phyloP scores from a whole-genome alignment of 179 eudicot species.

The Amaranthus tricolor region DNA sequence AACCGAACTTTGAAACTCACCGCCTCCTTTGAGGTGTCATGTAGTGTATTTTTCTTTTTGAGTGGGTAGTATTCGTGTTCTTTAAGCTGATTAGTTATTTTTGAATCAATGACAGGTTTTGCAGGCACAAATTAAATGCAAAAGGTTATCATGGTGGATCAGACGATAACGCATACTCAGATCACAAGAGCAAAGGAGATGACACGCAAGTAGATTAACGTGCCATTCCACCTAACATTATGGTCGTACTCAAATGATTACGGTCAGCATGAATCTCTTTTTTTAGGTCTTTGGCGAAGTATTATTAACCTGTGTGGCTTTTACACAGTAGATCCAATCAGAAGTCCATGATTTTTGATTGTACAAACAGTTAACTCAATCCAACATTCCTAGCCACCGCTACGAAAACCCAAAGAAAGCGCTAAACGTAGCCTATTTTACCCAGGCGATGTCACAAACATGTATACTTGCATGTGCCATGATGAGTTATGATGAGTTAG shows the following conservation, averaged over 20 bases:
- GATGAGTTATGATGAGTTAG: no score
- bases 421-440: no score
- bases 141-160: slow-evolving; percentile 37
- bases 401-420: no score
- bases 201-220: slow-evolving; percentile 54
- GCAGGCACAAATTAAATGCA: slow-evolving; percentile 37
- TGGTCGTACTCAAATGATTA: slow-evolving; percentile 4
- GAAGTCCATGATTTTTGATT: background rate
- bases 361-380: no score
- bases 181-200: slow-evolving; percentile 38
- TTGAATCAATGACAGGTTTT: slow-evolving; percentile 49
- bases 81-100: slow-evolving; percentile 8
- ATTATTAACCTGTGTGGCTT: background rate
- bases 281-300: background rate
- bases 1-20: background rate
- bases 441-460: no score
- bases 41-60: background rate
- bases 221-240: background rate
- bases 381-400: no score
- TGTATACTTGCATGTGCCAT: no score
- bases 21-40: background rate
- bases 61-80: background rate
- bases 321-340: background rate
- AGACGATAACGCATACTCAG: slow-evolving; percentile 32
- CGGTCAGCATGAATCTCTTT: slow-evolving; percentile 12